Evolutionary conservation across 768 basidiomycete genomes (phyloP).

Genomic region (Lactifluus subvellereus): DNA sequence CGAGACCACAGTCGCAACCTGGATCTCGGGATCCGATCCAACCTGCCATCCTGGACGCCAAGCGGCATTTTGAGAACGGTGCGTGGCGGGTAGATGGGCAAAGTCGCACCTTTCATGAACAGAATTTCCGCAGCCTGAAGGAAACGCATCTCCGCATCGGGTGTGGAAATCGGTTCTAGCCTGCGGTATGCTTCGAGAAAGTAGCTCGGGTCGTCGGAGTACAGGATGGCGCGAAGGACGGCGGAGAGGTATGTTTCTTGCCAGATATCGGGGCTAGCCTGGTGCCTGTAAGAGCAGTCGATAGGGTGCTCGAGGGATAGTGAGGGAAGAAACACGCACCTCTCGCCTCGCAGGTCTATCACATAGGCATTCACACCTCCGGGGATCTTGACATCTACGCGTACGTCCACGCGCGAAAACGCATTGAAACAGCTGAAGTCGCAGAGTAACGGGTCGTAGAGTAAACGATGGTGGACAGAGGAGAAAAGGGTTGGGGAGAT

Average conservation of each 20-base stretch:
- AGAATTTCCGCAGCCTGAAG: slow-evolving; percentile 84
- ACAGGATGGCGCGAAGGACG: slow-evolving; percentile 82
- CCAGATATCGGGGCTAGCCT: slow-evolving; percentile 90
- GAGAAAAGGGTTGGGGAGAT: not conserved
- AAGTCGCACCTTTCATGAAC: slow-evolving; percentile 67
- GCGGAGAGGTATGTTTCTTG: slow-evolving; percentile 97
- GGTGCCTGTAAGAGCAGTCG: slow-evolving; percentile 49
- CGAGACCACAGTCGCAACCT: slow-evolving; percentile 93
- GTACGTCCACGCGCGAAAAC: slow-evolving; percentile 92
- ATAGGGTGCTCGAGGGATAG: not conserved
- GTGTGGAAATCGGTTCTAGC: slow-evolving; percentile 86
- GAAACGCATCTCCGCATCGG: slow-evolving; percentile 86
- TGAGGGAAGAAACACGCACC: slow-evolving; percentile 44
- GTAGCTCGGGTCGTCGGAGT: slow-evolving; percentile 93
- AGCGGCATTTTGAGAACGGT: not conserved
- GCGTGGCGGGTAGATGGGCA: not conserved
- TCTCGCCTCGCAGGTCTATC: slow-evolving; percentile 89
- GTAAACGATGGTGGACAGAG: not conserved
- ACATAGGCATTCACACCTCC: slow-evolving; percentile 94
- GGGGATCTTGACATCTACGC: slow-evolving; percentile 97
- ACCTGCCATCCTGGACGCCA: slow-evolving; percentile 82
- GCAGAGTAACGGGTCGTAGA: not conserved
- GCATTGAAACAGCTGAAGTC: slow-evolving; percentile 88
- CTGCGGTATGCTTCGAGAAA: slow-evolving; percentile 91
- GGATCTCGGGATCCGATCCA: slow-evolving; percentile 97